These are phyloP conservation scores for Dentipellis sp. DNA, from an alignment of 768 basidiomycete species.

Conservation along the genomic window DNA sequence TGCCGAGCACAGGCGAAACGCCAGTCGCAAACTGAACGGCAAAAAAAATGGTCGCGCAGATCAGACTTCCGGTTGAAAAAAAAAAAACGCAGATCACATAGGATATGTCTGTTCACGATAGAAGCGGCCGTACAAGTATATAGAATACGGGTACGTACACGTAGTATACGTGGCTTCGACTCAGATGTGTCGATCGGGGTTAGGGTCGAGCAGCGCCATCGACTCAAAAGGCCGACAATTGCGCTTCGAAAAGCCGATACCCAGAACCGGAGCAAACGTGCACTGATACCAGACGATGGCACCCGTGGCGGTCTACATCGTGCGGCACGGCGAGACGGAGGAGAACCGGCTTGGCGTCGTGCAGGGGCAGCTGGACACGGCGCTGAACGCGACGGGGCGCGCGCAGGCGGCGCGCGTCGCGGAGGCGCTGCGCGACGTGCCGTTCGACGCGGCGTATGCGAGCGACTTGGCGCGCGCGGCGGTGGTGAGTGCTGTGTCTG, in stretches of 20 bases:
- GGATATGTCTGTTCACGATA: no score
- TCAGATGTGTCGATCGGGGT: no score
- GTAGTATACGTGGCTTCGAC: no score
- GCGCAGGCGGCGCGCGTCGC: slow-evolving; percentile 52
- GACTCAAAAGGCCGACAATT: no score
- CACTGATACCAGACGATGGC: slow-evolving; percentile 10
- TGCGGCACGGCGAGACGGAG: slow-evolving; percentile 75
- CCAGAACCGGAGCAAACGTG: background rate
- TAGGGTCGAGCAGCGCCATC: no score
- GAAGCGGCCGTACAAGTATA: no score
- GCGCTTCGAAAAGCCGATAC: background rate
- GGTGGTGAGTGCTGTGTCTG: slow-evolving; percentile 35
- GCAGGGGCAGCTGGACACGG: slow-evolving; percentile 70
- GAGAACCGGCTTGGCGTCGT: slow-evolving; percentile 54
- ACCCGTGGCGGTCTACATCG: slow-evolving; percentile 44
- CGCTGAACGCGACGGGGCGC: slow-evolving; percentile 52
- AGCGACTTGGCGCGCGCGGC: slow-evolving; percentile 67
- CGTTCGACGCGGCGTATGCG: slow-evolving; percentile 51
- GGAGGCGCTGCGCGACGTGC: slow-evolving; percentile 39
- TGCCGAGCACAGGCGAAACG: no score
- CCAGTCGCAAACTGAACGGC: no score
- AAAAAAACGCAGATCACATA: no score
- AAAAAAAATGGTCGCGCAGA: no score
- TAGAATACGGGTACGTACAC: no score
- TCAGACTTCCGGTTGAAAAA: no score